Base-by-base conservation (phyloP, 1,139 yeast species). In the Yamadazyma friedrichii region DNA sequence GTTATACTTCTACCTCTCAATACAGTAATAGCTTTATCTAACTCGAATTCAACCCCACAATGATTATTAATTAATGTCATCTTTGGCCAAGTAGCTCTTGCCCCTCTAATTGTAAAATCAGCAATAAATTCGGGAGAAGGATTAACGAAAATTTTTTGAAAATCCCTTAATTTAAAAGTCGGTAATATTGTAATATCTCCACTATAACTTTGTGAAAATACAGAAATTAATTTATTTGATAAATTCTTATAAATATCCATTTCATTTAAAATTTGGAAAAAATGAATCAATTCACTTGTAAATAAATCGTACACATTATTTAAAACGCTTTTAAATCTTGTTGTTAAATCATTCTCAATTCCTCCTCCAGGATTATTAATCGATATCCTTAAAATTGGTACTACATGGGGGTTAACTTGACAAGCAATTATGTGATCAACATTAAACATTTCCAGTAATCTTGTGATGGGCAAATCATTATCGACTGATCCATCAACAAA, bases 401-500 rank as follows among this genome's bases (percentile, higher is more conserved):
- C 91, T 26, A 93, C 95, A 58, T 93, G 98, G 0, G 98, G 96
- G 54, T 94, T 88, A 1, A 93, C 98, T 62, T 94, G 98, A 41
- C 96, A 91, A 0, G 96, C 98, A 56, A 93, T 88, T 46, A 93
- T 91, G 59, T 94, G 97, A 58, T 93, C 95, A 29, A 93, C 96
- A 55, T 93, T 93, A 59, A 93, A 94, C 91, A 93, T 87, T 61
- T 93, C 98, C 36, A 95, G 86, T 15, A 93, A 69, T 52, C 97
- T 75, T 1, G 95, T 76, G 25, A 89, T 83, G 2, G 99, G 99
- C 39, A 93, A 66, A 59, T 93, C 99, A 50, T 88, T 88, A 56
- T 91, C 95, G 4, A 94, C 96, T 1, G 96, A 88, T 0, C 98
- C 99, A 62, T 94, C 99, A 30, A 93, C 91, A 62, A 85, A 93